These are phyloP conservation scores for Zygosaccharomyces pseudobailii DNA, from an alignment of 1,139 yeast genomes.

Conservation along the genomic window DNA sequence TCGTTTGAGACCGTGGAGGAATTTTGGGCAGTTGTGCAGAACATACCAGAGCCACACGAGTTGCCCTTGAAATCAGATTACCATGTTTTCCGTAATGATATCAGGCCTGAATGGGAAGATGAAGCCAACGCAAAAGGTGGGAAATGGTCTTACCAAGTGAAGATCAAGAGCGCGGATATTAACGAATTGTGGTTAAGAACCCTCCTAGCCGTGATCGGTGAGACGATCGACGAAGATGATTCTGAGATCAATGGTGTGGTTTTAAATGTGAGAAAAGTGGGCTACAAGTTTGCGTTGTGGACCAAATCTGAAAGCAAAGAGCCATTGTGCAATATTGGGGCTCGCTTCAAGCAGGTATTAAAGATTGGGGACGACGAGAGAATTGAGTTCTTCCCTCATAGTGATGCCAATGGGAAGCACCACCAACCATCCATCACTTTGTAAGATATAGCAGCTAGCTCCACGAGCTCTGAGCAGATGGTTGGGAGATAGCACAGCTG, in stretches of 20 bases:
- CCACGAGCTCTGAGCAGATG: neutral
- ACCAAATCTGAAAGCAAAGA: slow-evolving; percentile 73
- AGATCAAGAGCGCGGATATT: slow-evolving; percentile 57
- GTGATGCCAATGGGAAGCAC: slow-evolving; percentile 33
- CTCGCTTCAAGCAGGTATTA: slow-evolving; percentile 57
- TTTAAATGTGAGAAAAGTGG: slow-evolving; percentile 78
- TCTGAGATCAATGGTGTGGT: slow-evolving; percentile 94
- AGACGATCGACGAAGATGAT: slow-evolving; percentile 73
- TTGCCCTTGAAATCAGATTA: slow-evolving; percentile 91
- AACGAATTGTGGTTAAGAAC: slow-evolving; percentile 94
- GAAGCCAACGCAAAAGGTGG: slow-evolving; percentile 84
- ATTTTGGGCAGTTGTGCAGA: slow-evolving; percentile 97
- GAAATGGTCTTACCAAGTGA: slow-evolving; percentile 83
- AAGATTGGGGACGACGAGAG: slow-evolving; percentile 32
- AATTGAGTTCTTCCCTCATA: slow-evolving; percentile 34
- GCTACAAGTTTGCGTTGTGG: slow-evolving; percentile 88
- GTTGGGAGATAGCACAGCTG: slow-evolving; percentile 11
- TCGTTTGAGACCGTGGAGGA: slow-evolving; percentile 92
- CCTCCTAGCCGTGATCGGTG: slow-evolving; percentile 89
- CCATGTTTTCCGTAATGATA: slow-evolving; percentile 90
- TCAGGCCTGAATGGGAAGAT: slow-evolving; percentile 99
- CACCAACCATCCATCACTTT: slow-evolving; percentile 34
- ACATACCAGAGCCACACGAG: slow-evolving; percentile 88
- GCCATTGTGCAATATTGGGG: slow-evolving; percentile 66
- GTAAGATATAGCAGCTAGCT: slow-evolving; percentile 18